phyloP scores from a whole-genome alignment of 2,329 filamentous ascomycete species.

The Ambrosiella cleistominuta region DNA sequence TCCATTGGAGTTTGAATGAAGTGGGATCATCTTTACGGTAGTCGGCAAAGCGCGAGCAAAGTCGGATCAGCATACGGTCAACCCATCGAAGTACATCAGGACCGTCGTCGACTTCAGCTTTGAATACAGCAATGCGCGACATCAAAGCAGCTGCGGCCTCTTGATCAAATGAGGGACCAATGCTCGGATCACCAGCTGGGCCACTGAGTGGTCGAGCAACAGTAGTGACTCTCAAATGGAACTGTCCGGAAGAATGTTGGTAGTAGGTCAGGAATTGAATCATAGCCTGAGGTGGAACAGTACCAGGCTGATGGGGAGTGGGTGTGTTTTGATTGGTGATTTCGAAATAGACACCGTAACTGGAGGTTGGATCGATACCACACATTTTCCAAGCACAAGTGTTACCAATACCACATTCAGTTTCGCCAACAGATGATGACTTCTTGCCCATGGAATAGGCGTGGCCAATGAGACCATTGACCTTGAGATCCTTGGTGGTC shows the following conservation, averaged over 20 bases:
- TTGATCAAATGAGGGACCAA: conserved; percentile 95
- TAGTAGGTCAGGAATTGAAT: conserved; percentile 99
- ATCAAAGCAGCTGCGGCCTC: conserved; percentile 95
- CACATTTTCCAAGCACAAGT: conserved; percentile 99
- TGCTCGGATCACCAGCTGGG: conserved; percentile 80
- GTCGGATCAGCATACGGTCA: conserved; percentile 89
- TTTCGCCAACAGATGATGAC: conserved; percentile 89
- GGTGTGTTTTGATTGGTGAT: conserved; percentile 83
- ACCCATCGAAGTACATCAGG: conserved; percentile 98
- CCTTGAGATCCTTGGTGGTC: conserved; percentile 95
- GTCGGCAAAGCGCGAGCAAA: conserved; percentile 93
- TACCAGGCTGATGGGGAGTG: conserved; percentile 56
- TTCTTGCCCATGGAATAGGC: conserved; percentile 97
- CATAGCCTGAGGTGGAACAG: conserved; percentile 61
- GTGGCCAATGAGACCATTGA: conserved; percentile 91
- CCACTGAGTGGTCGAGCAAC: conserved; percentile 82
- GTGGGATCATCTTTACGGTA: conserved; percentile 97
- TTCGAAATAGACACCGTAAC: conserved; percentile 94
- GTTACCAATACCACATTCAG: conserved; percentile 94
- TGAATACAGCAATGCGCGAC: conserved; percentile 98
- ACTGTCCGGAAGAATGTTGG: conserved; percentile 90
- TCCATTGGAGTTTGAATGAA: conserved; percentile 93
- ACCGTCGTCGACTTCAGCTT: conserved; percentile 93
- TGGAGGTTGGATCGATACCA: conserved; percentile 82
- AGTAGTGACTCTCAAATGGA: conserved; percentile 88